Evolutionary conservation across 1,284 basidiomycete species (phyloP), one percentile per base, ranked within the genome.

Genomic region (Grifola frondosa): DNA sequence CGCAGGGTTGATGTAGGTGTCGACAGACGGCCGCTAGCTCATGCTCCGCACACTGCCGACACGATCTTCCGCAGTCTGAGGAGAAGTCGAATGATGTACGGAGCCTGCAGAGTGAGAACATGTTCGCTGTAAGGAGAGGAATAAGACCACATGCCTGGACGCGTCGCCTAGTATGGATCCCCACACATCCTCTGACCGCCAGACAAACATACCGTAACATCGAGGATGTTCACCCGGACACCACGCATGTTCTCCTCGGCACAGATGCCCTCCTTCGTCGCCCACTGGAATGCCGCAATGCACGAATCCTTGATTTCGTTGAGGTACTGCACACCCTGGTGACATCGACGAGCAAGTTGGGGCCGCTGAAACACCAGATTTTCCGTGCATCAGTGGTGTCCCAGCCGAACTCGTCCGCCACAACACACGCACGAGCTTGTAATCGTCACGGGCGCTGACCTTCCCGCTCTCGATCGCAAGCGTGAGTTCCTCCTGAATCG

Each of bases 261-360:
- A 64, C 88, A 85, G 56, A 92, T 92, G 79, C 96, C 96, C 73
- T 96, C 93, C 78, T 95, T 96, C 52, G 92, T 89, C 43, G 94
- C 96, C 96, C 95, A 98, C 74, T 98, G 96, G 85, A 98, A 93
- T 48, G 93, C 95, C 64, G 96, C 96, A 68, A 98, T 83, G 68
- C 93, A 97, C 57, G 95, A 98, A 73, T 99, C 96, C 81, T 99
- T 99, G 81, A 98, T 98, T 82, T 99, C 96, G 66, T 91, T 92
- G 57, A 94, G 75, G 73, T 93, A 94, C 63, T 95, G 92, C 49
- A 97, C 94, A 79, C 94, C 95, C 83, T 99, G 64, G 96, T 97
- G 60, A 88, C 91, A 75, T 98, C 96, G 59, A 97, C 90, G 69
- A 99, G 75, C 70, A 99, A 69, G 76, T 98, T 99, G 53, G 96